phyloP scores from a whole-genome alignment of 495 filamentous ascomycete species.

The Penicillium goetzii region DNA sequence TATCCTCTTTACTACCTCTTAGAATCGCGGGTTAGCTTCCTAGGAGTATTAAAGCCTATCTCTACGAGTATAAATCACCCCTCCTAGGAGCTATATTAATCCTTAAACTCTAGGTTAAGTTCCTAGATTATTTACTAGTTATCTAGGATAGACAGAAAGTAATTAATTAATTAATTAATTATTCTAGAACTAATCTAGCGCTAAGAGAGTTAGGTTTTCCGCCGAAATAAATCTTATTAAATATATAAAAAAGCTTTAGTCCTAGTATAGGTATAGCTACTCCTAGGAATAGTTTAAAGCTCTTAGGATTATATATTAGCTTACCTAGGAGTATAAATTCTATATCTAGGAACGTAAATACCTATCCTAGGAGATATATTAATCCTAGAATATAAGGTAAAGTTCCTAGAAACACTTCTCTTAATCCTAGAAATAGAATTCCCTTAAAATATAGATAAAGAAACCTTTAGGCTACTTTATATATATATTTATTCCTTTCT shows the following conservation, averaged over 20 bases:
- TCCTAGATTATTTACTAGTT: background rate
- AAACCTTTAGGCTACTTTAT: slow-evolving; percentile 2
- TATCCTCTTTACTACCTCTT: slow-evolving; percentile 2
- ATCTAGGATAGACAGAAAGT: slow-evolving; percentile 1
- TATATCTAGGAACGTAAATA: background rate
- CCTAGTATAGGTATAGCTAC: background rate
- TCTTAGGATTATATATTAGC: background rate
- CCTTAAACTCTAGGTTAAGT: background rate
- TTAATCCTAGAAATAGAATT: background rate
- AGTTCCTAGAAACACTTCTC: slow-evolving; percentile 1
- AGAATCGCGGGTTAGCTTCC: slow-evolving; percentile 2
- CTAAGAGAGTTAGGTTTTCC: background rate
- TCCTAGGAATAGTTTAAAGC: background rate
- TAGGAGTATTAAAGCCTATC: background rate
- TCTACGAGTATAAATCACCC: background rate
- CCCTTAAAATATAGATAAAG: background rate
- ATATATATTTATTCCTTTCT: background rate
- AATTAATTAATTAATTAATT: background rate
- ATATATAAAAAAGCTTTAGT: background rate
- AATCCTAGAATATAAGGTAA: background rate
- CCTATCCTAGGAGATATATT: slow-evolving; percentile 1
- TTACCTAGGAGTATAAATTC: slow-evolving; percentile 3
- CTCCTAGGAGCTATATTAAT: slow-evolving; percentile 2
- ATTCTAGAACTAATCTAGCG: slow-evolving; percentile 2
- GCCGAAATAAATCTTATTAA: background rate